Conservation (phyloP, 495 filamentous ascomycete species). For the Penicillium mononematosum region DNA sequence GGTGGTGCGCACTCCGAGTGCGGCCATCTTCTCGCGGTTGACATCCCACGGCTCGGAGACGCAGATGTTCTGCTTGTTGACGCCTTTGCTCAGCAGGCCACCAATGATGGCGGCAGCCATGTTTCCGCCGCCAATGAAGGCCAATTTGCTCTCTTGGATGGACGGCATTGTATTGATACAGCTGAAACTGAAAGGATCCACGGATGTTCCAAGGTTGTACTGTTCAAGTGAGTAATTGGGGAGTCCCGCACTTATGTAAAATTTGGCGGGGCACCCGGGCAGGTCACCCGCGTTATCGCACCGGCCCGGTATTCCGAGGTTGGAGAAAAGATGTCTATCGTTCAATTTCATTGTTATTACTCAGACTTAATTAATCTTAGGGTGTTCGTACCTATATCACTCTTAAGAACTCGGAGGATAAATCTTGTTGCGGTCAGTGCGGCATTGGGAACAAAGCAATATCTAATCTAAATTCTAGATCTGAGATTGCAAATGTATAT, state of each 20-base stretch:
- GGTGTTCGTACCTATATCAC: too few species aligned
- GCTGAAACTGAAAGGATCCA: not conserved
- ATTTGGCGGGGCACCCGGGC: slow-evolving; percentile 7
- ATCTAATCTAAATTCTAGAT: not conserved
- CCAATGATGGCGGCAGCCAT: slow-evolving; percentile 47
- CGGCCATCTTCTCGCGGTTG: slow-evolving; percentile 81
- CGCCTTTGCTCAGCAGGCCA: slow-evolving; percentile 36
- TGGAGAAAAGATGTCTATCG: not conserved
- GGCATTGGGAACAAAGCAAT: not conserved
- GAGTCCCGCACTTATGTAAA: slow-evolving; percentile 14
- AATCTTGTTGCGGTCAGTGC: not conserved
- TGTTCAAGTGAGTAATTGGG: not conserved
- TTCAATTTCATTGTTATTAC: not conserved
- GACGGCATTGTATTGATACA: slow-evolving; percentile 30
- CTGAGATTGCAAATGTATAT: not conserved
- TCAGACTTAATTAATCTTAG: not conserved
- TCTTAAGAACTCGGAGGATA: not conserved
- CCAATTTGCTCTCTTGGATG: slow-evolving; percentile 40
- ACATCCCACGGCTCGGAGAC: slow-evolving; percentile 85
- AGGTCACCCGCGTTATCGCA: not conserved
- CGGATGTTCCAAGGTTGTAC: not conserved
- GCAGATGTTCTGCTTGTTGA: slow-evolving; percentile 44
- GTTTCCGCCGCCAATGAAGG: slow-evolving; percentile 48
- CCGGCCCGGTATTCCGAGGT: slow-evolving; percentile 2
- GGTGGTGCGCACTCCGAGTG: slow-evolving; percentile 77